Evolutionary conservation across 2,329 filamentous ascomycete species (phyloP).

Genomic region (Westerdykella ornata): DNA sequence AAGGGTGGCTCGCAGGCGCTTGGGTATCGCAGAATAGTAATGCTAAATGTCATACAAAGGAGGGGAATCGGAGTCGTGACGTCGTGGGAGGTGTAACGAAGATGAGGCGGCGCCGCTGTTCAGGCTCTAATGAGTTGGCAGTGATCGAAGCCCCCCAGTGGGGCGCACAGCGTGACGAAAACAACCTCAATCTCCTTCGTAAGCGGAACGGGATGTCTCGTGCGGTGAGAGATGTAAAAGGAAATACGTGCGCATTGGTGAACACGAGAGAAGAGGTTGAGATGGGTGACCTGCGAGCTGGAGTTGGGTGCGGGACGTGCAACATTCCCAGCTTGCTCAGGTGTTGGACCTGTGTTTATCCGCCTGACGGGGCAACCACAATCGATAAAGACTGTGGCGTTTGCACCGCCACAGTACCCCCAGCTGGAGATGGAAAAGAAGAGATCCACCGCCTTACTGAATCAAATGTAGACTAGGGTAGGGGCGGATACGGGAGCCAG

Average conservation of each 20-base stretch:
- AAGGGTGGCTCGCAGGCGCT: not conserved
- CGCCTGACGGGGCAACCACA: slow-evolving; percentile 5
- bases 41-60: slow-evolving; percentile 7
- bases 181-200: slow-evolving; percentile 3
- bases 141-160: slow-evolving; percentile 9
- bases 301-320: not conserved
- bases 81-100: slow-evolving; percentile 25
- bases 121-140: slow-evolving; percentile 18
- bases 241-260: no score
- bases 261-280: not conserved
- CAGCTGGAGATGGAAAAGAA: slow-evolving; percentile 1
- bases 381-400: slow-evolving; percentile 7
- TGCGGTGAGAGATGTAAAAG: not conserved
- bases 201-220: slow-evolving; percentile 8
- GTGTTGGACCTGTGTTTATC: slow-evolving; percentile 5
- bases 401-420: slow-evolving; percentile 1
- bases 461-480: no score
- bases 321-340: slow-evolving; percentile 1
- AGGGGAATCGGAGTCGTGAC: slow-evolving; percentile 21
- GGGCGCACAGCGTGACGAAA: slow-evolving; percentile 26
- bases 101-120: slow-evolving; percentile 9
- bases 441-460: no score
- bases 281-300: not conserved
- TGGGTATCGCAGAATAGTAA: slow-evolving; percentile 6
- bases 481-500: no score